Conservation (phyloP, 2,329 filamentous ascomycete genomes). For the Aschersonia sp. region DNA sequence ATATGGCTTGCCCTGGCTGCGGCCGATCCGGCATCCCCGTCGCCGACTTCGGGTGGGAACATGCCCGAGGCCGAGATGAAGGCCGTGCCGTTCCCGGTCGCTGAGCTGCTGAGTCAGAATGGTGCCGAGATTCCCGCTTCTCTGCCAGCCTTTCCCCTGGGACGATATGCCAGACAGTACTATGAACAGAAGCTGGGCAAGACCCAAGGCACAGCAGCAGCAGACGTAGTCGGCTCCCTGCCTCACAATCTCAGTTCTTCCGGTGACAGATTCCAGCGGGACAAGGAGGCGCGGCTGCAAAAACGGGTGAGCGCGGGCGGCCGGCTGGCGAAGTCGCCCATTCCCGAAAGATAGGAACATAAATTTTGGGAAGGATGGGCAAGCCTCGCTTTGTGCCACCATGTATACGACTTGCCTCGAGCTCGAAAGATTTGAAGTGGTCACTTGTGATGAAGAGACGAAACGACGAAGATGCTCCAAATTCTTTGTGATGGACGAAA, state of each 20-base stretch:
- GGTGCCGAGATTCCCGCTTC: conserved; percentile 71
- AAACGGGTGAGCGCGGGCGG: conserved; percentile 70
- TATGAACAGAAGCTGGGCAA: conserved; percentile 60
- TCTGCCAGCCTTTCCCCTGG: conserved; percentile 71
- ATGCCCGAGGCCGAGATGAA: conserved; percentile 32
- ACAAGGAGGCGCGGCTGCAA: conserved; percentile 55
- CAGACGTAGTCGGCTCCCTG: conserved; percentile 47
- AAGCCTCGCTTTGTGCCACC: conserved; percentile 21
- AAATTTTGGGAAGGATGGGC: conserved; percentile 23
- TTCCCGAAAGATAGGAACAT: conserved; percentile 43
- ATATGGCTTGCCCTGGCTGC: conserved; percentile 85
- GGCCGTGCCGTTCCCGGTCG: conserved; percentile 64
- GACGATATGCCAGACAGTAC: conserved; percentile 65
- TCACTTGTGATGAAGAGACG: conserved; percentile 1
- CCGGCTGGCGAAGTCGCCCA: conserved; percentile 50
- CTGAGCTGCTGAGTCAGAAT: conserved; percentile 85
- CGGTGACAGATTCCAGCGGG: conserved; percentile 38
- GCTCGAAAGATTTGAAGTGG: conserved; percentile 10
- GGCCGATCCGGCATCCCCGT: conserved; percentile 75
- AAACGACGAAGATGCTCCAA: background rate
- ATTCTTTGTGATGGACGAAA: background rate
- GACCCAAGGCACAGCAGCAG: conserved; percentile 23
- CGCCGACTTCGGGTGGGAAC: conserved; percentile 27
- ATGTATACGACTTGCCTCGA: conserved; percentile 15
- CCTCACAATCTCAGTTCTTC: conserved; percentile 28